Base-by-base conservation (phyloP, 192 early-diverging fungal species). In the Coemansia sp. region DNA sequence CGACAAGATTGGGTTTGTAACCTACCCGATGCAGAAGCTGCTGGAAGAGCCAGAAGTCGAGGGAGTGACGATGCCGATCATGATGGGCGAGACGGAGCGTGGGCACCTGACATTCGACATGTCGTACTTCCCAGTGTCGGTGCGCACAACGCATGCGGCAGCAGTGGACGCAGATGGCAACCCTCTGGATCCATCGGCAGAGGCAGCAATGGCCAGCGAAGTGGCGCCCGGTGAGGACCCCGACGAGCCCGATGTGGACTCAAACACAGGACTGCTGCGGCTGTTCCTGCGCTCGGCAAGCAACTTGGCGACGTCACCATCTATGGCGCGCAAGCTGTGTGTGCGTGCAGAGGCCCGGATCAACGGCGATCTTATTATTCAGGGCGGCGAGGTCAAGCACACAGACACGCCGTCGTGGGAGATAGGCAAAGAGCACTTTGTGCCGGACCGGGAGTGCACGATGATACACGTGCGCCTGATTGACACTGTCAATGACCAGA, bases 341-440 rank as follows among this genome's bases (percentile, higher is more conserved):
- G 68, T 72, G 51, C 81, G 80, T 64, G 80, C 78, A 26, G 66
- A 85, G 52, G 79, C 87, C 53, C 70, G 65, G 47, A 43, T 87
- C 37, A 86, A 88, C 49, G 73, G 71, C 28, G 42, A 72, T 8
- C 41, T 57, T 19, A 71, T 72, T 6, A 66, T 82, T 18, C 63
- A 61, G 19, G 90, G 93, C 16, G 86, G 84, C 39, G 70, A 69
- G 21, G 82, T 85, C 50, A 90, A 84, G 50, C 81, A 84, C 55
- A 92, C 85, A 15, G 83, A 83, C 57, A 88, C 85, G 51, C 94
- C 94, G 31, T 81, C 85, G 28, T 97, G 90, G 90, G 86, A 89
- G 50, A 72, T 81, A 5, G 80, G 78, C 52, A 70, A 83, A 39
- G 87, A 88, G 47, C 51, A 86, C 3, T 92, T 90, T 72, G 72